Percentiles rank a stretch among this genome's conserved stretches.
Conservation (phyloP, 495 filamentous ascomycete genomes). For the Lasiosphaeriaceae sp. region DNA sequence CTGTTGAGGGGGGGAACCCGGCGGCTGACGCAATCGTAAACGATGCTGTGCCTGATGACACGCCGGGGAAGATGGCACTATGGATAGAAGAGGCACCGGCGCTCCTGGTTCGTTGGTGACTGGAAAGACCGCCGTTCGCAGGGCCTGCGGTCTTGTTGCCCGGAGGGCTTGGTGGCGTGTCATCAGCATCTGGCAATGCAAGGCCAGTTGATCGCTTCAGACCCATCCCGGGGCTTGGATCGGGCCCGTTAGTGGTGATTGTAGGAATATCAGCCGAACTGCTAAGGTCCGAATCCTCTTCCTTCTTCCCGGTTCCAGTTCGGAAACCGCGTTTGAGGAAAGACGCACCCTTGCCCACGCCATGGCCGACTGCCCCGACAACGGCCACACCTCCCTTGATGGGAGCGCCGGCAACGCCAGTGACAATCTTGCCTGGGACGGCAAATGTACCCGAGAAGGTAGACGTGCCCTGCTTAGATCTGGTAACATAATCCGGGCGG, state of each 20-base stretch:
- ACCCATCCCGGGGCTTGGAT: conserved; percentile 31
- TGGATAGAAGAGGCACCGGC: conserved; percentile 58
- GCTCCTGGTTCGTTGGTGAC: conserved; percentile 65
- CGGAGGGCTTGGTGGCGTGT: conserved; percentile 32
- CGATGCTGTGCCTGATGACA: conserved; percentile 68
- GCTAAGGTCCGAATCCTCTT: conserved; percentile 47
- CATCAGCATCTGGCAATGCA: conserved; percentile 18
- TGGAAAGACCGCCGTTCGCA: conserved; percentile 33
- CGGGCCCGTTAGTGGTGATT: conserved; percentile 38
- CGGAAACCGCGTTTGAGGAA: conserved; percentile 80
- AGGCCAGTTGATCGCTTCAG: conserved; percentile 33
- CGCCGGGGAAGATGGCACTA: conserved; percentile 51
- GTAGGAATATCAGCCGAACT: conserved; percentile 39
- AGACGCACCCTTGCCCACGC: conserved; percentile 81
- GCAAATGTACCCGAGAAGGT: conserved; percentile 93
- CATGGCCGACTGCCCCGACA: conserved; percentile 64
- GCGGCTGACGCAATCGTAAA: conserved; percentile 77
- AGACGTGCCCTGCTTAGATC: conserved; percentile 82
- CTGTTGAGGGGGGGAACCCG: conserved; percentile 72
- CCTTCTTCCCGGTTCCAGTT: conserved; percentile 41
- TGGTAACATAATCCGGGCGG: conserved; percentile 85
- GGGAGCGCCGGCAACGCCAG: conserved; percentile 72
- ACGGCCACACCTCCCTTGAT: conserved; percentile 84
- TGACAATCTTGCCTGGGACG: conserved; percentile 84
- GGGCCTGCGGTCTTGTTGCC: conserved; percentile 22